Percentiles rank a stretch among this genome's conserved stretches.
Evolutionary conservation across 768 basidiomycete genomes (phyloP).

Genomic region (Leccinum disarticulatum): DNA sequence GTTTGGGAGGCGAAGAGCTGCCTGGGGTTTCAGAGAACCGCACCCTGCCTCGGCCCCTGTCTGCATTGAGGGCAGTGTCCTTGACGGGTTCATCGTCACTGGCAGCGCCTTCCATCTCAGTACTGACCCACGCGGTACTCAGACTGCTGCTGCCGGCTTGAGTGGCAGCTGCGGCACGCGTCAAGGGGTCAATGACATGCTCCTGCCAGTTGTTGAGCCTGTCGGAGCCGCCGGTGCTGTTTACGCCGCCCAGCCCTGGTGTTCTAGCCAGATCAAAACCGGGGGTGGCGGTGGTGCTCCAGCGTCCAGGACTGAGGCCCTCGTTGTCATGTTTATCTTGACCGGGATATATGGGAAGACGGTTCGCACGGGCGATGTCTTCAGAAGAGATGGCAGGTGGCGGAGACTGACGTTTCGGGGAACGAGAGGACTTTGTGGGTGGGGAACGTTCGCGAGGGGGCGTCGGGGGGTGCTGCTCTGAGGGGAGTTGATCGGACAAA

Average conservation of each 20-base stretch:
- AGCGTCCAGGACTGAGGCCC: conserved; percentile 52
- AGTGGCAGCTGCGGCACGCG: conserved; percentile 21
- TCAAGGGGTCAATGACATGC: conserved; percentile 30
- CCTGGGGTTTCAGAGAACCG: conserved; percentile 23
- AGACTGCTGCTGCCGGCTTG: conserved; percentile 20
- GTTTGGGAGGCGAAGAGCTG: conserved; percentile 13
- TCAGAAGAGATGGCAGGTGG: conserved; percentile 31
- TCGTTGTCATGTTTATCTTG: conserved; percentile 32
- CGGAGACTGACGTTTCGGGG: conserved; percentile 34
- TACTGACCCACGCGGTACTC: conserved; percentile 41
- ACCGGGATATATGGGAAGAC: conserved; percentile 21
- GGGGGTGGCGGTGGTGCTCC: conserved; percentile 79
- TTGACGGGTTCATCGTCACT: conserved; percentile 29
- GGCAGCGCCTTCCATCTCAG: conserved; percentile 39
- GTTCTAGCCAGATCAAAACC: conserved; percentile 41
- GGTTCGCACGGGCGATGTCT: conserved; percentile 32
- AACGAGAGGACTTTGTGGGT: conserved; percentile 23
- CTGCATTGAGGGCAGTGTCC: conserved; percentile 15
- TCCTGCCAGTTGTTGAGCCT: conserved; percentile 30
- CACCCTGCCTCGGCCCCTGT: conserved; percentile 9
- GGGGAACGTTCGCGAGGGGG: conserved; percentile 30
- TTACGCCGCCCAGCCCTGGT: conserved; percentile 21
- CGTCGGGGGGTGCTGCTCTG: conserved; percentile 17
- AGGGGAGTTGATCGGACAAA: conserved; percentile 13
- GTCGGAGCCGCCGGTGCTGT: conserved; percentile 16